Evolutionary conservation across 129 eudicot genomes (phyloP), one percentile per base, ranked within the genome.

Genomic region (Artemisia argyi): DNA sequence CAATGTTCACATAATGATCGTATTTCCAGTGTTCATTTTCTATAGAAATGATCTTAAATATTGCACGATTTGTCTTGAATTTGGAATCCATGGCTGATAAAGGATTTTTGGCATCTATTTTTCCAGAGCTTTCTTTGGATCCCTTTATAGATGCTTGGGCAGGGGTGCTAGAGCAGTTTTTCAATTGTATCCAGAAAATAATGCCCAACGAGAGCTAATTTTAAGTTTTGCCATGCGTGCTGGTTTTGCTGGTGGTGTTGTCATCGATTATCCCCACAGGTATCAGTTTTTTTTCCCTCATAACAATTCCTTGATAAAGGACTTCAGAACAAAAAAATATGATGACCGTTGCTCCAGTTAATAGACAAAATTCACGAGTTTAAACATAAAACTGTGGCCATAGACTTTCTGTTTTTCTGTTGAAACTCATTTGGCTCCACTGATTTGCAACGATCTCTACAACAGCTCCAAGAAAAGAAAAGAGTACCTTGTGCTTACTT

Each of bases 241-340:
- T 84, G 99, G 99, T 65, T 90, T 94, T 71, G 82, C 99, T 73
- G 99, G 99, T 53, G 99, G 99, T 64, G 85, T 94, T 53, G 97
- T 94, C 66, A 89, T 90, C 16, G 99, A 94, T 76, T 94, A 69
- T 79, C 97, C 99, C 48, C 96, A 88, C 80, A 88, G 99, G 99
- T 94, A 82, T 54, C 52, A 0, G 24, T 11, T 44, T 0, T 24
- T 19, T 52, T 52, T 6, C 13, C 44, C 53, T 16, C 35, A 73
- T 11, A 65, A 59, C 4, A 4, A 19, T 11, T 8, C 42, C 42
- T 17, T 72, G 11, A 59, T 20, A 6, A 5, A 42, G 9, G 22
- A 46, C 2, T 52, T 3, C 14, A 69, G 44, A 54, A 0, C n/a
- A 28, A 53, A 65, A 63, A 65, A 5, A 35, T 1, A 35, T 35